These are phyloP conservation scores for Penicillium riverlandense DNA, from an alignment of 495 filamentous ascomycete species.

Conservation along the genomic window DNA sequence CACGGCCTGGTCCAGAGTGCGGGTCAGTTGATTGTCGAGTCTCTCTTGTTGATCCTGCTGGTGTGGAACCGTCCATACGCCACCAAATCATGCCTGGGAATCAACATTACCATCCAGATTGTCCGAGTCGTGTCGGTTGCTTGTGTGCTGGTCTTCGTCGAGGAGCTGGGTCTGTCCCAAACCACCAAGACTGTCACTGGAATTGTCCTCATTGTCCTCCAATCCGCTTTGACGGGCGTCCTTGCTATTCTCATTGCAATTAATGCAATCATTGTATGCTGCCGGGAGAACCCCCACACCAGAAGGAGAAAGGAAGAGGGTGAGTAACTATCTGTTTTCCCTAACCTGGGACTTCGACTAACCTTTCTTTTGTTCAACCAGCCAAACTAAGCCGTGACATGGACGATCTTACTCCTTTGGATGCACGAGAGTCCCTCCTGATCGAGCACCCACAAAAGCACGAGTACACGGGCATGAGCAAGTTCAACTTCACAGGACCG, in stretches of 20 bases:
- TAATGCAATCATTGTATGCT: conserved; percentile 77
- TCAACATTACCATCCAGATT: conserved; percentile 89
- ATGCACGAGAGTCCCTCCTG: conserved; percentile 84
- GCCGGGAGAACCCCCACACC: conserved; percentile 83
- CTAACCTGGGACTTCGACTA: conserved; percentile 4
- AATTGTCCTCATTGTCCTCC: conserved; percentile 81
- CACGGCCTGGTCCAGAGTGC: conserved; percentile 75
- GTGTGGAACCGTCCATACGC: conserved; percentile 84
- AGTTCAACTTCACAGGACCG: conserved; percentile 41
- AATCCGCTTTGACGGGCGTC: conserved; percentile 73
- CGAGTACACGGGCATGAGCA: conserved; percentile 38
- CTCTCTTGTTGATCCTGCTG: conserved; percentile 60
- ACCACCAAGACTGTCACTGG: conserved; percentile 95
- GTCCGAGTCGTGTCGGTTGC: conserved; percentile 88
- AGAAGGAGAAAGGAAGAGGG: conserved; percentile 78
- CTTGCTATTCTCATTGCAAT: conserved; percentile 85
- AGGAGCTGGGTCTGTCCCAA: conserved; percentile 82
- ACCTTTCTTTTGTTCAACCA: conserved; percentile 13
- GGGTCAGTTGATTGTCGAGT: conserved; percentile 75
- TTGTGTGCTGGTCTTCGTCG: conserved; percentile 89
- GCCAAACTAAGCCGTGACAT: conserved; percentile 79
- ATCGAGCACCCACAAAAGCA: conserved; percentile 43
- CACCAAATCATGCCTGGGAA: conserved; percentile 75
- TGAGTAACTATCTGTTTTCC: conserved; percentile 36
- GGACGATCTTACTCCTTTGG: conserved; percentile 82